phyloP scores from a whole-genome alignment of 1,139 yeast species.

The Hyphopichia khmerensis region DNA sequence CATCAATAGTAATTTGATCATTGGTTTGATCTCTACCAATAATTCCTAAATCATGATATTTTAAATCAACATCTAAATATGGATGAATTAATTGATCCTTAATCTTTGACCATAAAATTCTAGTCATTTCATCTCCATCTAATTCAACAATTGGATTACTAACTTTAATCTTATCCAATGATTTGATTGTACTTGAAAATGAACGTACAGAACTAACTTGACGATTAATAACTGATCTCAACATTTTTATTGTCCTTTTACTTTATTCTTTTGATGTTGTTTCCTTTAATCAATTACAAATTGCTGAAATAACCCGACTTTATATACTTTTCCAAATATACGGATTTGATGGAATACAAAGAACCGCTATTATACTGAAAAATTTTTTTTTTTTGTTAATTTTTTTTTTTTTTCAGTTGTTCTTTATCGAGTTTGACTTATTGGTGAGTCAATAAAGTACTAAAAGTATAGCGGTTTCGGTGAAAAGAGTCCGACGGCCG shows the following conservation, averaged over 20 bases:
- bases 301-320: no score
- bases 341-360: not conserved
- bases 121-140: constrained; percentile 87
- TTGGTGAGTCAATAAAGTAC: not conserved
- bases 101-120: constrained; percentile 79
- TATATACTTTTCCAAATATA: not conserved
- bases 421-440: not conserved
- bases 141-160: constrained; percentile 74
- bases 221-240: constrained; percentile 13
- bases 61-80: constrained; percentile 67
- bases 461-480: not conserved
- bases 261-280: no score
- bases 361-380: not conserved
- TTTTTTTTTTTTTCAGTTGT: not conserved
- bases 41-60: constrained; percentile 74
- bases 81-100: constrained; percentile 70
- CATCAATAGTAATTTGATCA: constrained; percentile 71
- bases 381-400: not conserved
- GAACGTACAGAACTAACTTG: constrained; percentile 14
- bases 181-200: constrained; percentile 18
- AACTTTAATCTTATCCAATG: constrained; percentile 59
- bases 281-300: no score
- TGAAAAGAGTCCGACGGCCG: not conserved
- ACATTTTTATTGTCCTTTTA: no score
- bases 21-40: constrained; percentile 69